Evolutionary conservation across 2,329 filamentous ascomycete species (phyloP), one percentile per base, ranked within the genome.

Genomic region (Pyrenophora graminea): DNA sequence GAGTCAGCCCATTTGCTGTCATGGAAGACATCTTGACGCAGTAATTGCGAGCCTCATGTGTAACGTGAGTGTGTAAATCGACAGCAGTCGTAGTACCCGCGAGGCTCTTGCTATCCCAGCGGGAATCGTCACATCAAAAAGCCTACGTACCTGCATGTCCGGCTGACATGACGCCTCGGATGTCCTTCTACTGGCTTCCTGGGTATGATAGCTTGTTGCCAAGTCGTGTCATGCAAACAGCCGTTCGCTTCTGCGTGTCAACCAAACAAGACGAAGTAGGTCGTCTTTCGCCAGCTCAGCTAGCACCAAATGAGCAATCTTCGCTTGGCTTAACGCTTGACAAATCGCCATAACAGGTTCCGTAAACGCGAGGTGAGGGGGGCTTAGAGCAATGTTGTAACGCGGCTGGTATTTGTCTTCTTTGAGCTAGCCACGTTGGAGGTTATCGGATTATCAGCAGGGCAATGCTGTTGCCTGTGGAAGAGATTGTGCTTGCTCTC

Each of bases 181-280:
- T 50, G 44, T 32, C 48, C 21, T 44, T 18, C 46, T 21, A 54
- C 43, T 53, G 49, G 51, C 45, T 42, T 30, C 27, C 19, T 25
- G 5, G 13, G 38, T 38, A 43, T 15, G 39, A 46, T 41, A 31
- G 48, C 49, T 53, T 52, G 43, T 15, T 54, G 59, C 59, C 58
- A 64, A 61, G 66, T 51, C 45, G 58, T 62, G 61, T 56, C 49
- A 64, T 59, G 63, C 63, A 62, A 27, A 34, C 48, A 63, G 43
- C 67, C 67, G 67, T 64, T 63, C 56, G 62, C 61, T 39, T 55
- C 54, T 67, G 62, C 55, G 65, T 50, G 56, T 54, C 59, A 55
- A 48, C 60, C 68, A 68, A 70, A 66, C 61, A 63, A 55, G 59
- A 55, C 50, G 54, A 62, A 50, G 55, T 49, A 54, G 52, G 45